These are phyloP conservation scores for Geotrichum siamense DNA, from an alignment of 1,139 yeast genomes.

Conservation along the genomic window DNA sequence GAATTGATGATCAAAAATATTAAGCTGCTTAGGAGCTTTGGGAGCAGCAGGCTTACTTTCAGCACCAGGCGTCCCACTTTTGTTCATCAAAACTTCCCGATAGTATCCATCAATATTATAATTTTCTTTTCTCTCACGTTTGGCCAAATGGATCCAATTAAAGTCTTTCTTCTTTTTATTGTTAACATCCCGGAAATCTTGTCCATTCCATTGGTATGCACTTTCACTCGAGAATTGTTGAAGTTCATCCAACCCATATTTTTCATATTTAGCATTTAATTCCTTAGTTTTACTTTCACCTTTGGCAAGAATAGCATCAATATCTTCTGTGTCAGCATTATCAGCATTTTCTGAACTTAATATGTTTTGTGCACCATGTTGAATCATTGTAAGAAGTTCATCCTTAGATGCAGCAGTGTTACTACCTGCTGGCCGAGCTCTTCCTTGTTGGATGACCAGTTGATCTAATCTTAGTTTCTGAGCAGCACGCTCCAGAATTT, in stretches of 20 bases:
- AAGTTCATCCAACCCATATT: constrained; percentile 82
- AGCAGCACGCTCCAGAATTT: constrained; percentile 91
- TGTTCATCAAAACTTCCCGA: constrained; percentile 53
- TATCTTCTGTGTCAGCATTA: constrained; percentile 49
- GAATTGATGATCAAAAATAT: constrained; percentile 83
- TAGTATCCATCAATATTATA: constrained; percentile 85
- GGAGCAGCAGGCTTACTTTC: constrained; percentile 40
- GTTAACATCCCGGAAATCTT: constrained; percentile 67
- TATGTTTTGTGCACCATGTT: constrained; percentile 90
- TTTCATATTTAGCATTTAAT: constrained; percentile 70
- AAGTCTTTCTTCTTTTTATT: constrained; percentile 21
- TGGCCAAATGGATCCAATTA: constrained; percentile 79
- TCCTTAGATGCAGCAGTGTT: constrained; percentile 61
- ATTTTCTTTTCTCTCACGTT: constrained; percentile 84
- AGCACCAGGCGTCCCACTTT: constrained; percentile 34
- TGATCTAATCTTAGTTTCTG: constrained; percentile 90
- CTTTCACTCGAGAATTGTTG: constrained; percentile 87
- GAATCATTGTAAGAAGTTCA: constrained; percentile 89
- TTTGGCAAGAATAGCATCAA: constrained; percentile 65
- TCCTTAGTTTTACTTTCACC: constrained; percentile 79
- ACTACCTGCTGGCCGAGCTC: constrained; percentile 42
- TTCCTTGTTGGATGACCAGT: constrained; percentile 91
- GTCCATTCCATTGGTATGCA: constrained; percentile 95
- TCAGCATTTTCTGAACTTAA: constrained; percentile 40
- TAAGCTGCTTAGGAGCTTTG: constrained; percentile 64